These are phyloP conservation scores for Pisolithus orientalis DNA, from an alignment of 768 basidiomycete species.

Conservation along the genomic window DNA sequence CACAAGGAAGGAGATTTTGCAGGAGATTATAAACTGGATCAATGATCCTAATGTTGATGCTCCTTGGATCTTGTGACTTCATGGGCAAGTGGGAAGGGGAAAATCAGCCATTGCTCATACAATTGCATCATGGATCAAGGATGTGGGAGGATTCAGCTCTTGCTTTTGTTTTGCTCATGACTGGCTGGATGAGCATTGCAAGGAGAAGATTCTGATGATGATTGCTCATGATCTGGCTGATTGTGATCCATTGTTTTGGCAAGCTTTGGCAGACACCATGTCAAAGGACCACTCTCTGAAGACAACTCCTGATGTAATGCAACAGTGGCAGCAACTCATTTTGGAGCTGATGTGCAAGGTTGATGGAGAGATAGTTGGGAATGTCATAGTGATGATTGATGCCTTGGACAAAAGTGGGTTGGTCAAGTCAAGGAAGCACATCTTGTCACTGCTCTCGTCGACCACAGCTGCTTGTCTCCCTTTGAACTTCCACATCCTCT, in stretches of 20 bases:
- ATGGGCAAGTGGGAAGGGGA: too few species aligned
- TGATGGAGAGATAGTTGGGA: neutral
- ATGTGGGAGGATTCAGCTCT: too few species aligned
- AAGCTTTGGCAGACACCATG: neutral
- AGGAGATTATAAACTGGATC: constrained; percentile 21
- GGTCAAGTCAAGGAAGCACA: neutral
- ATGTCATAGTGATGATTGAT: neutral
- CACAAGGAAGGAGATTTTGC: constrained; percentile 10
- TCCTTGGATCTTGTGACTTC: neutral
- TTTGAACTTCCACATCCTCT: too few species aligned
- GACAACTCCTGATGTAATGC: neutral
- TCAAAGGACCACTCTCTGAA: neutral
- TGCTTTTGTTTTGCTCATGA: too few species aligned
- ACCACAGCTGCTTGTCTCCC: neutral
- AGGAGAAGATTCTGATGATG: too few species aligned
- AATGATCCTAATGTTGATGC: neutral
- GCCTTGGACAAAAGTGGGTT: neutral
- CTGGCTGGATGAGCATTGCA: too few species aligned
- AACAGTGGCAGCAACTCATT: neutral
- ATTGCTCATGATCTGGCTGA: neutral
- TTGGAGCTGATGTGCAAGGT: neutral
- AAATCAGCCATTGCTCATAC: too few species aligned
- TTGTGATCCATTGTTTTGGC: neutral
- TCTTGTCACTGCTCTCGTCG: neutral
- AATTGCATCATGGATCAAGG: too few species aligned